Conservation (phyloP, 1,139 yeast species). For the Candida pseudocylindracea region DNA sequence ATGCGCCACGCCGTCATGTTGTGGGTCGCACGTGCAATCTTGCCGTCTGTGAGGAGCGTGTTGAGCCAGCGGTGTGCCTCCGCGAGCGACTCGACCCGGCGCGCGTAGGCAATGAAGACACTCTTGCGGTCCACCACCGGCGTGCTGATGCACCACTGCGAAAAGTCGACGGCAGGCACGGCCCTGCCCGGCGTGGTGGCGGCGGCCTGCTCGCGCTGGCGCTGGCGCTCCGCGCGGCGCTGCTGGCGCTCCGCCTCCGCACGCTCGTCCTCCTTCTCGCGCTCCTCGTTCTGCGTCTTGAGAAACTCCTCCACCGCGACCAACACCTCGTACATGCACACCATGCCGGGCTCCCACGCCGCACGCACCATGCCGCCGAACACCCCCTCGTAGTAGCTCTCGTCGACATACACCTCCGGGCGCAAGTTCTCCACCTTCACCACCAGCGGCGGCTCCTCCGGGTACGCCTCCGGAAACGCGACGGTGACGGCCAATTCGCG, state of each 20-base stretch:
- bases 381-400: slow-evolving; percentile 20
- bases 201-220: slow-evolving; percentile 18
- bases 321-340: slow-evolving; percentile 59
- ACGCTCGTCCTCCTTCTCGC: slow-evolving; percentile 1
- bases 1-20: slow-evolving; percentile 81
- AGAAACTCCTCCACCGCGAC: slow-evolving; percentile 38
- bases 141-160: too few species aligned
- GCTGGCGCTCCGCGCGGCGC: background rate
- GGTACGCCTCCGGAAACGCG: slow-evolving; percentile 51
- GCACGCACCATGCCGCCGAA: slow-evolving; percentile 9
- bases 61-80: slow-evolving; percentile 38
- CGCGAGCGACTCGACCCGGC: slow-evolving; percentile 31
- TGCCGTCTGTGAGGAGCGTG: slow-evolving; percentile 35
- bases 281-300: background rate
- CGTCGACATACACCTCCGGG: slow-evolving; percentile 19
- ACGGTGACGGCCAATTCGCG: slow-evolving; percentile 33
- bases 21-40: slow-evolving; percentile 48
- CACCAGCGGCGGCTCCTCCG: slow-evolving; percentile 34
- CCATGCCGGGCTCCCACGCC: slow-evolving; percentile 21
- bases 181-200: slow-evolving; percentile 59
- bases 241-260: background rate
- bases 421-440: slow-evolving; percentile 30
- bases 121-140: slow-evolving; percentile 71
- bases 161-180: too few species aligned
- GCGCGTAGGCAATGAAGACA: slow-evolving; percentile 61